Evolutionary conservation across 2,329 filamentous ascomycete species (phyloP), one percentile per base, ranked within the genome.

Genomic region (Trichoderma simmonsii): DNA sequence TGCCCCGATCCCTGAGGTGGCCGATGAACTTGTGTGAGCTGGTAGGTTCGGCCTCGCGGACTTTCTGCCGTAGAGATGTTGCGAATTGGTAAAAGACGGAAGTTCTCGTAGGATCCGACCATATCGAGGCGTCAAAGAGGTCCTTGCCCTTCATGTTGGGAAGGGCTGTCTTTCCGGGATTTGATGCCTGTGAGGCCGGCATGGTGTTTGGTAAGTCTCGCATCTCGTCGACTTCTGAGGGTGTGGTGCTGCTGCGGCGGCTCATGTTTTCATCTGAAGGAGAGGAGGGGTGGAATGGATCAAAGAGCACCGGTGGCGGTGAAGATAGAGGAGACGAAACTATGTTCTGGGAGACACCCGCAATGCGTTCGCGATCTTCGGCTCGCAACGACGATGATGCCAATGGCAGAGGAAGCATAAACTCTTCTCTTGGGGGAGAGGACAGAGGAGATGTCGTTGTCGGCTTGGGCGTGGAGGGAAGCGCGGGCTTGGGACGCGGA

Each of bases 81-180:
- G 91, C 89, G 76, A 93, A 93, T 12, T 88, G 91, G 77, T 93
- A 93, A 74, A 93, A 93, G 11, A 92, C 88, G 0, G 90, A 90
- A 0, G 91, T 93, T 60, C 89, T 88, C 18, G 89, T 80, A 0
- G 90, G 89, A 76, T 92, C 90, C 0, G 89, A 84, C 89, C 91
- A 93, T 71, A 93, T 89, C 32, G 89, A 89, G 18, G 87, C 87
- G 79, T 93, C 91, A 75, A 93, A 93, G 3, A 93, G 81, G 76
- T 93, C 91, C 70, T 89, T 87, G 3, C 91, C 91, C 77, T 92
- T 92, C 79, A 93, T 87, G 61, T 90, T 89, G 1, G 88, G 88
- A 1, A 91, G 78, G 0, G 79, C 79, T 48, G 77, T 80, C 73
- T 73, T 78, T 11, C 77, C 73, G 6, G 69, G 80, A 73, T 69